A percentile compares a stretch with the other conserved stretches of the same genome.
These are phyloP conservation scores for Mycena pura DNA, from an alignment of 768 basidiomycete species.

Conservation along the genomic window DNA sequence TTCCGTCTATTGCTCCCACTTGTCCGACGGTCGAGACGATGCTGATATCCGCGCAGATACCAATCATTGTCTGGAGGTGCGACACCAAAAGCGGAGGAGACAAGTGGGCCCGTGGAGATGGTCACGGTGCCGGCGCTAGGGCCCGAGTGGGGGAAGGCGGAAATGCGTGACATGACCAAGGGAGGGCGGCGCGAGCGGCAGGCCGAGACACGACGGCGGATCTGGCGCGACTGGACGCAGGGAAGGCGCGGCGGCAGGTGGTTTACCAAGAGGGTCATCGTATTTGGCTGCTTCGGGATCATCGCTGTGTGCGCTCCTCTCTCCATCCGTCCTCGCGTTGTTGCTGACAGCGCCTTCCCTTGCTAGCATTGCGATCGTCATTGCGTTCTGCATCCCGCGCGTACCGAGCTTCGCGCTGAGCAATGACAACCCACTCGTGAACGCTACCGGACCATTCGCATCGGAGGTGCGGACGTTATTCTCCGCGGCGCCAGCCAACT, in stretches of 20 bases:
- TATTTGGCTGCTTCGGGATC: slow-evolving; percentile 70
- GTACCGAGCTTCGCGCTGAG: slow-evolving; percentile 78
- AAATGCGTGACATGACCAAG: slow-evolving; percentile 80
- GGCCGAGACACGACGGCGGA: slow-evolving; percentile 55
- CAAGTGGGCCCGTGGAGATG: slow-evolving; percentile 72
- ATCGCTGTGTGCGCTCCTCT: slow-evolving; percentile 40
- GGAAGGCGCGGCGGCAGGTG: slow-evolving; percentile 83
- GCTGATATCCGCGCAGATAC: slow-evolving; percentile 14
- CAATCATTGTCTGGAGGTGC: slow-evolving; percentile 25
- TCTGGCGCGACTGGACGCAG: slow-evolving; percentile 80
- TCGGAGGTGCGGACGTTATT: slow-evolving; percentile 66
- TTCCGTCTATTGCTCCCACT: no score
- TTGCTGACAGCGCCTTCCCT: slow-evolving; percentile 16
- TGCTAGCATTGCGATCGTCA: slow-evolving; percentile 65
- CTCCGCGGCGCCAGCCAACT: slow-evolving; percentile 84
- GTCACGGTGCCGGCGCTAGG: slow-evolving; percentile 93
- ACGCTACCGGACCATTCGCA: slow-evolving; percentile 66
- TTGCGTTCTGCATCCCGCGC: slow-evolving; percentile 85
- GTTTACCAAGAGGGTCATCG: slow-evolving; percentile 75
- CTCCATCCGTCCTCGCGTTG: neutral
- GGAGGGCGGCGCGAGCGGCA: slow-evolving; percentile 70
- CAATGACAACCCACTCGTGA: slow-evolving; percentile 57
- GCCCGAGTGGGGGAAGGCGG: slow-evolving; percentile 85
- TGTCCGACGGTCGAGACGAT: no score
- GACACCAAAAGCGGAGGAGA: slow-evolving; percentile 46